Percentiles rank a stretch among this genome's conserved stretches.
These are phyloP conservation scores for Penicillium psychrosexuale DNA, from an alignment of 2,329 filamentous ascomycete genomes.

Conservation along the genomic window DNA sequence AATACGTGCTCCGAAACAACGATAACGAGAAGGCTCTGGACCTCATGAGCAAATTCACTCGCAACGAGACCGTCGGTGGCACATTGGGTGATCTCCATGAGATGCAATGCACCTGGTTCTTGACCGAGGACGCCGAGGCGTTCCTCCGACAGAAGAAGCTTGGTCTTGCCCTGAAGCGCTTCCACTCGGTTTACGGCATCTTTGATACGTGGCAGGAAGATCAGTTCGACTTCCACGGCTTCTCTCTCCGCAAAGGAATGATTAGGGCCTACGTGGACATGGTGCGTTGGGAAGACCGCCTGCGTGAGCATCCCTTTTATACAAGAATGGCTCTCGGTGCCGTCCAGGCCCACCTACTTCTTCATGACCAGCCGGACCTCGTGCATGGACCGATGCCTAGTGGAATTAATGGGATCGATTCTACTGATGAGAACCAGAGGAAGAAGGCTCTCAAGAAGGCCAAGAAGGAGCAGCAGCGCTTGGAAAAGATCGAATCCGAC, in stretches of 20 bases:
- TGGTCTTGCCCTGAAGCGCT: conserved; percentile 85
- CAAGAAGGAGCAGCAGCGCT: conserved; percentile 70
- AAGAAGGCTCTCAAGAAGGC: conserved; percentile 92
- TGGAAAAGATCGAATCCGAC: conserved; percentile 75
- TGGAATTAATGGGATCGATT: conserved; percentile 52
- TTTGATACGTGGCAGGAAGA: conserved; percentile 98
- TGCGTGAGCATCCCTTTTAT: conserved; percentile 92
- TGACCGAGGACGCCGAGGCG: conserved; percentile 91
- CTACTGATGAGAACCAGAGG: conserved; percentile 59
- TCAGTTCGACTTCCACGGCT: conserved; percentile 98
- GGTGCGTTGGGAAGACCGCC: conserved; percentile 89
- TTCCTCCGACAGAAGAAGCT: conserved; percentile 78
- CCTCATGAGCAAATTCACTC: conserved; percentile 90
- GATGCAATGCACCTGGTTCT: conserved; percentile 98
- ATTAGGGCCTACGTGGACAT: conserved; percentile 93
- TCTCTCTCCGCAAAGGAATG: conserved; percentile 94
- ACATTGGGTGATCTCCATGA: conserved; percentile 88
- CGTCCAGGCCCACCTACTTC: conserved; percentile 72
- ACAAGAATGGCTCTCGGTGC: conserved; percentile 78
- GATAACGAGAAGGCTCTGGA: conserved; percentile 81
- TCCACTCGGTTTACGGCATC: conserved; percentile 82
- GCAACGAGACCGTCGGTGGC: conserved; percentile 82
- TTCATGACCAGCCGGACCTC: conserved; percentile 71
- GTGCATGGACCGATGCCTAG: conserved; percentile 60
- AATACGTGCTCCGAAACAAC: conserved; percentile 92